Evolutionary conservation across 2,329 filamentous ascomycete genomes (phyloP).

Genomic region (Alternaria infectoria): DNA sequence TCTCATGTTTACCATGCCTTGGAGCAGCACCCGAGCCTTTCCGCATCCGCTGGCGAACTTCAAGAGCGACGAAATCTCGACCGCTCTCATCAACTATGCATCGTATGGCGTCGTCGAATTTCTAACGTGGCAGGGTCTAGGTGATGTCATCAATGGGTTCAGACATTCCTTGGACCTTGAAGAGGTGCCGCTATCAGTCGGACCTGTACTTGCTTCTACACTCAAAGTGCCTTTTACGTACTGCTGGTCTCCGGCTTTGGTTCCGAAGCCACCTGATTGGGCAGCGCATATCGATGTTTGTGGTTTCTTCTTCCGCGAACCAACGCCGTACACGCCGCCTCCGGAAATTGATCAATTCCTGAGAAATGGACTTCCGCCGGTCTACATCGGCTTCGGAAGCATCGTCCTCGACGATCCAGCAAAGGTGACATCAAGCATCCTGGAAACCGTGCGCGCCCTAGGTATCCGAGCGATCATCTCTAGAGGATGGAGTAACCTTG

Average conservation of each 20-base stretch:
- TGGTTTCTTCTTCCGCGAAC: constrained; percentile 56
- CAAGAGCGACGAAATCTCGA: constrained; percentile 40
- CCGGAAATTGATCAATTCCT: constrained; percentile 54
- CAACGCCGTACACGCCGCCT: constrained; percentile 49
- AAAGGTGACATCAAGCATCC: constrained; percentile 52
- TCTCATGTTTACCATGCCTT: constrained; percentile 73
- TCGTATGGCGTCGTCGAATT: constrained; percentile 56
- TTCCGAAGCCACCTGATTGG: constrained; percentile 27
- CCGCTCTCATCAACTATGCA: constrained; percentile 49
- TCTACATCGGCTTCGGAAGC: constrained; percentile 65
- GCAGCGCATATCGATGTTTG: constrained; percentile 37
- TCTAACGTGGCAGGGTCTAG: constrained; percentile 59
- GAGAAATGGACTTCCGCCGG: constrained; percentile 55
- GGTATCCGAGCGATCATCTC: constrained; percentile 55
- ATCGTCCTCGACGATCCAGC: constrained; percentile 62
- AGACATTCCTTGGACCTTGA: constrained; percentile 51
- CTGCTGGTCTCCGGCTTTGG: constrained; percentile 52
- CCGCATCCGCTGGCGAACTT: constrained; percentile 60
- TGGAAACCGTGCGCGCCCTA: constrained; percentile 65
- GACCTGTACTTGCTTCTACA: constrained; percentile 44
- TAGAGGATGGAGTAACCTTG: constrained; percentile 18
- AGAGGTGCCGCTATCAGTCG: constrained; percentile 33
- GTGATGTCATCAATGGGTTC: constrained; percentile 56
- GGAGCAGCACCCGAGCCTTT: constrained; percentile 53
- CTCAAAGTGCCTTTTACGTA: constrained; percentile 54